Evolutionary conservation across 495 filamentous ascomycete genomes (phyloP).

Genomic region (Penicillium arizonense): DNA sequence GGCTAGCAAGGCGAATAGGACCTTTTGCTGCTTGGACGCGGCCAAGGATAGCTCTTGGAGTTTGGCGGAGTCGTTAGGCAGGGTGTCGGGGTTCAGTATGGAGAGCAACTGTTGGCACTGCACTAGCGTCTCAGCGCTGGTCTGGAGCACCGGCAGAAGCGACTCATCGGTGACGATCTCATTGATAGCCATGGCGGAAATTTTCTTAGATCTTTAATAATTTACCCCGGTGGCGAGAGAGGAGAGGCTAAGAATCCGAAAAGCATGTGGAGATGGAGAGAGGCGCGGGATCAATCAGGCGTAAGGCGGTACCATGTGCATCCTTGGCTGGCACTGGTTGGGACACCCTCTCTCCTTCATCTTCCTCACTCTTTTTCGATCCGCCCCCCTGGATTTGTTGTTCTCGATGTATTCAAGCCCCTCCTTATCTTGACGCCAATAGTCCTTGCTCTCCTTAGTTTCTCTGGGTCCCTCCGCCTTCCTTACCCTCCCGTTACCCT

Average conservation of each 20-base stretch:
- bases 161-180: constrained; percentile 68
- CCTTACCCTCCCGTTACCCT: background rate
- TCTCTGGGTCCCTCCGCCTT: background rate
- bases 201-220: background rate
- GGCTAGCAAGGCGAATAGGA: constrained; percentile 73
- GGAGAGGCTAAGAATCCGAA: background rate
- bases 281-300: constrained; percentile 18
- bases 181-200: constrained; percentile 46
- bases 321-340: constrained; percentile 20
- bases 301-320: constrained; percentile 15
- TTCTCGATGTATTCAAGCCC: constrained; percentile 10
- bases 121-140: constrained; percentile 65
- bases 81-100: constrained; percentile 47
- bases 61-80: constrained; percentile 31
- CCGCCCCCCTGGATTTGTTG: constrained; percentile 10
- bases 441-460: background rate
- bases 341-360: constrained; percentile 13
- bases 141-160: constrained; percentile 67
- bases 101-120: constrained; percentile 74
- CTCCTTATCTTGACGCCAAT: constrained; percentile 3
- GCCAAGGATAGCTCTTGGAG: constrained; percentile 55
- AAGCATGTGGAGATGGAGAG: constrained; percentile 1
- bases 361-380: constrained; percentile 4
- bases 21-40: constrained; percentile 74
- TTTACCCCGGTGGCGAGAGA: constrained; percentile 6